A percentile compares a stretch with the other conserved stretches of the same genome.
phyloP scores from a whole-genome alignment of 1,139 yeast genomes.

The Candida sojae region DNA sequence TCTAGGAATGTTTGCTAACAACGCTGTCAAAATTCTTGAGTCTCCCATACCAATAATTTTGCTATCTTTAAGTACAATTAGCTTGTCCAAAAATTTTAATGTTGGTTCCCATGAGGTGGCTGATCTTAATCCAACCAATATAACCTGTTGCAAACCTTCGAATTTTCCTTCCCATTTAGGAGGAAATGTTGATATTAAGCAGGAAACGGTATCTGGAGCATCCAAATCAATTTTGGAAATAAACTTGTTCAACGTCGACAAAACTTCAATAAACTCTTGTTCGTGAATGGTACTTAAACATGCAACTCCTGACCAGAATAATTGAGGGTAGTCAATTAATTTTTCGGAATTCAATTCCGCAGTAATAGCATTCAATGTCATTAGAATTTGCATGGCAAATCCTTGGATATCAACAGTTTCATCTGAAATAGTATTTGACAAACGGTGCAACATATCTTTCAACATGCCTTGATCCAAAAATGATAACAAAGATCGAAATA shows the following conservation, averaged over 20 bases:
- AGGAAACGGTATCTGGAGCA: constrained; percentile 81
- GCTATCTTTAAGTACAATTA: constrained; percentile 69
- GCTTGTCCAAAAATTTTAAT: constrained; percentile 68
- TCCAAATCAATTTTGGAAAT: constrained; percentile 85
- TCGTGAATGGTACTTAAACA: constrained; percentile 89
- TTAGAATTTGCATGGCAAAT: constrained; percentile 93
- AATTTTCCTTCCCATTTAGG: constrained; percentile 95
- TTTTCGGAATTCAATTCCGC: constrained; percentile 81
- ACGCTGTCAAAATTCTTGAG: constrained; percentile 66
- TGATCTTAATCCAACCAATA: constrained; percentile 82
- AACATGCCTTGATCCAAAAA: constrained; percentile 86
- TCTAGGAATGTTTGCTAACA: constrained; percentile 80
- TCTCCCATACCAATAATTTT: constrained; percentile 77
- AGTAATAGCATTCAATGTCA: constrained; percentile 91
- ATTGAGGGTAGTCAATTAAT: constrained; percentile 83
- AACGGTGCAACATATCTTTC: constrained; percentile 89
- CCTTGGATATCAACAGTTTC: constrained; percentile 90
- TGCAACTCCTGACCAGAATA: constrained; percentile 96
- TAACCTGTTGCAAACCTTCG: constrained; percentile 80
- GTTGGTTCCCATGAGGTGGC: constrained; percentile 80
- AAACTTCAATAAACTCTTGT: constrained; percentile 85
- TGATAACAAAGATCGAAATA: constrained; percentile 78
- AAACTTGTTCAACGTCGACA: constrained; percentile 79
- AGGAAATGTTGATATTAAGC: constrained; percentile 85
- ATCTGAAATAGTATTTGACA: constrained; percentile 92